Percentiles rank a stretch among this genome's conserved stretches.
phyloP scores from a whole-genome alignment of 192 early-diverging fungal genomes.

The Rhizoclosmatium globosum region DNA sequence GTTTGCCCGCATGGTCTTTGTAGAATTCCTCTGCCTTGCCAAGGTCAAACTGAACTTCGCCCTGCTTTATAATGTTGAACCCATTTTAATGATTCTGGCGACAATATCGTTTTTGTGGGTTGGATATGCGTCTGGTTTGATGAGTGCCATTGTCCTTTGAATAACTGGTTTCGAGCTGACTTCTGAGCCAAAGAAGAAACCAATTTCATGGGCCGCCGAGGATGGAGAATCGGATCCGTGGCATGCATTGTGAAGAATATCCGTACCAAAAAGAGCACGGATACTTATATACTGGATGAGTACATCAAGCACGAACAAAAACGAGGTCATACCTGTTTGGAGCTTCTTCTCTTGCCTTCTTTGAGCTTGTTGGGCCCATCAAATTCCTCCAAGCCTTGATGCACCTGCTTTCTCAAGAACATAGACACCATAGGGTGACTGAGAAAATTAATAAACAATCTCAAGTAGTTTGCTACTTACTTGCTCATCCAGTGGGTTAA shows the following conservation, averaged over 20 bases:
- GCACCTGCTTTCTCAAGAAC: conserved; percentile 60
- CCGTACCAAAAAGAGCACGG: conserved; percentile 56
- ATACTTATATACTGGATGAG: conserved; percentile 32
- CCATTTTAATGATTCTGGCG: conserved; percentile 41
- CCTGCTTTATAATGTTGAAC: conserved; percentile 54
- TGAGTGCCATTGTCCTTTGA: conserved; percentile 59
- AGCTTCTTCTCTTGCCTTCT: conserved; percentile 54
- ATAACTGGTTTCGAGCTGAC: conserved; percentile 27
- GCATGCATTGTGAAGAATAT: conserved; percentile 54
- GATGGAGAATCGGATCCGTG: conserved; percentile 53
- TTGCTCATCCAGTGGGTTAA: conserved; percentile 49
- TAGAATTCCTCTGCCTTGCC: conserved; percentile 58
- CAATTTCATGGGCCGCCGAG: conserved; percentile 48
- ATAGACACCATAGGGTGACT: conserved; percentile 62
- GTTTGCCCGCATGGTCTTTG: conserved; percentile 52
- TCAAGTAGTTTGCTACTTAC: conserved; percentile 10
- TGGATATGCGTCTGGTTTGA: conserved; percentile 65
- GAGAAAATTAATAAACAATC: not conserved
- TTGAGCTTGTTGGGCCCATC: conserved; percentile 60
- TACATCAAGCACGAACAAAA: not conserved
- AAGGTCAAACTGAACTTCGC: conserved; percentile 48
- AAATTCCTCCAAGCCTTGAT: conserved; percentile 61
- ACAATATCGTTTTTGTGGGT: conserved; percentile 58
- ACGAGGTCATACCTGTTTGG: conserved; percentile 49
- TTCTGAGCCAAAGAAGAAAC: conserved; percentile 47